These are phyloP conservation scores for Kwoniella europaea DNA, from an alignment of 768 basidiomycete genomes.

Conservation along the genomic window DNA sequence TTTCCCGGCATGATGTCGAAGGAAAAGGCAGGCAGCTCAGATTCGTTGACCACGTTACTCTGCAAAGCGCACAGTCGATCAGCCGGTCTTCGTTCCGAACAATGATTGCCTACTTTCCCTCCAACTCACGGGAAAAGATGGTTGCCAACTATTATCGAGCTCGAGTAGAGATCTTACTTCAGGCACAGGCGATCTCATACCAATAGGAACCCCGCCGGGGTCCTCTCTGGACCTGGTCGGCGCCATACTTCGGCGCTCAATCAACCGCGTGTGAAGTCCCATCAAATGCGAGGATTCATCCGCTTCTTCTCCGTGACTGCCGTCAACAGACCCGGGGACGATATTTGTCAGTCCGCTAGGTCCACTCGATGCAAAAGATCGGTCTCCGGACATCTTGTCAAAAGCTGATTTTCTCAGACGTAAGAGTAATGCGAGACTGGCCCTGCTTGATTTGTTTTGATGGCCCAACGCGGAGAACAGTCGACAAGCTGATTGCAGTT, in stretches of 20 bases:
- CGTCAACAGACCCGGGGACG: too few species aligned
- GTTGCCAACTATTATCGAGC: background rate
- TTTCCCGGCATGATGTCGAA: background rate
- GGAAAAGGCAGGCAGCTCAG: background rate
- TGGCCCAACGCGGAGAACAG: background rate
- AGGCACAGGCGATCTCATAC: background rate
- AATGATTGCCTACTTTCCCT: too few species aligned
- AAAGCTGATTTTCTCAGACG: background rate
- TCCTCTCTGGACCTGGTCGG: background rate
- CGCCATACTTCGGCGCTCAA: background rate
- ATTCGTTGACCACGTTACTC: background rate
- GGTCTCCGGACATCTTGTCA: background rate
- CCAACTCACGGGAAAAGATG: background rate
- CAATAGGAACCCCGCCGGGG: background rate
- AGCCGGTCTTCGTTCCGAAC: background rate
- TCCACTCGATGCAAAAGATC: background rate
- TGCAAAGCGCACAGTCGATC: background rate
- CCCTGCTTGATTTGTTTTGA: background rate
- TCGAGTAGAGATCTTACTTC: background rate
- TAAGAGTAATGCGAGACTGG: background rate
- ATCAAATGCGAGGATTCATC: background rate
- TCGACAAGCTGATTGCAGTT: background rate
- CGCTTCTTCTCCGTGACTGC: background rate
- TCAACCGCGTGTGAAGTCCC: background rate
- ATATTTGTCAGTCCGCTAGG: background rate